A percentile compares a stretch with the other conserved stretches of the same genome.
phyloP scores from a whole-genome alignment of 768 basidiomycete genomes.

The Trametes sanguinea region DNA sequence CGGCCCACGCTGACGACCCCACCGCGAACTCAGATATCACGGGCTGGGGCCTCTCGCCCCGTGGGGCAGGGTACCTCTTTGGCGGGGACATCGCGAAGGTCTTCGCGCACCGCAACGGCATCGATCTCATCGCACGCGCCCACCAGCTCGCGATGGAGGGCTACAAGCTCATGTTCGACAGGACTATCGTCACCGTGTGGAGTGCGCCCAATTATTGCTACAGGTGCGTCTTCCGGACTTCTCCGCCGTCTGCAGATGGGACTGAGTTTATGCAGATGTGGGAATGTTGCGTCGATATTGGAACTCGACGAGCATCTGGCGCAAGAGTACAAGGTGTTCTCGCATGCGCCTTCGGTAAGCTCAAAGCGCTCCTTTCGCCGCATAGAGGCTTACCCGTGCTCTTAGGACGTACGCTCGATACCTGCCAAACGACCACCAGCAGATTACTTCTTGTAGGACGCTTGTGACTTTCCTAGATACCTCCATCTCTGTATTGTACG shows the following conservation, averaged over 20 bases:
- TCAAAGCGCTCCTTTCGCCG: not conserved
- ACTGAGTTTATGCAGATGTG: slow-evolving; percentile 59
- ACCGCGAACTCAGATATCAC: slow-evolving; percentile 61
- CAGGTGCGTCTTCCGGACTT: slow-evolving; percentile 55
- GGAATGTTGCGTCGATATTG: slow-evolving; percentile 93
- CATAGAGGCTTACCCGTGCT: slow-evolving; percentile 1
- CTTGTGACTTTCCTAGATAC: not conserved
- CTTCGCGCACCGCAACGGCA: slow-evolving; percentile 88
- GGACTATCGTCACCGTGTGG: slow-evolving; percentile 96
- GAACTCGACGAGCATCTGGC: slow-evolving; percentile 91
- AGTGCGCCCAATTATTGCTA: slow-evolving; percentile 99
- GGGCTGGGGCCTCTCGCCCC: slow-evolving; percentile 97
- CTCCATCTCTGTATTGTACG: slow-evolving; percentile 12
- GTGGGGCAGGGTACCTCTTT: slow-evolving; percentile 95
- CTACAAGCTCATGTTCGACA: slow-evolving; percentile 96
- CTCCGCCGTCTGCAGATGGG: slow-evolving; percentile 4
- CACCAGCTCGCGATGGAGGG: slow-evolving; percentile 99
- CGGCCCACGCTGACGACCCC: not conserved
- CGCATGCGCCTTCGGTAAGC: slow-evolving; percentile 83
- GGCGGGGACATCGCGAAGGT: slow-evolving; percentile 88
- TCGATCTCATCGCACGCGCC: slow-evolving; percentile 94
- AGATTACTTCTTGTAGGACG: slow-evolving; percentile 73
- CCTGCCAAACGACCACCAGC: slow-evolving; percentile 84
- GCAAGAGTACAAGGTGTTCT: slow-evolving; percentile 96
- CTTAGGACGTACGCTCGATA: slow-evolving; percentile 77